phyloP scores from a whole-genome alignment of 306 rosid genomes.

The Cicer bijugum region DNA sequence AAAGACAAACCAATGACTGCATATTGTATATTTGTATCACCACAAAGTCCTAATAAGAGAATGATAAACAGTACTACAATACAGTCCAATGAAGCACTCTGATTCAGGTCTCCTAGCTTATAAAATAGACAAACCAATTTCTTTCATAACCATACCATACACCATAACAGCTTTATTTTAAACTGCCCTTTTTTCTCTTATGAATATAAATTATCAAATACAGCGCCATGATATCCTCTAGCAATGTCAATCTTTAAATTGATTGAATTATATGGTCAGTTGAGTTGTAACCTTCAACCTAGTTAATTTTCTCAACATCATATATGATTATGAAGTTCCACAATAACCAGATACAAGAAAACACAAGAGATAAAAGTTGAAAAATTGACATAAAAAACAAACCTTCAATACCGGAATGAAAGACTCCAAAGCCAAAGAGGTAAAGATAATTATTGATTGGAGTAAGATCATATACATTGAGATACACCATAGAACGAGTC shows the following conservation, averaged over 20 bases:
- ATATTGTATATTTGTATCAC: no score
- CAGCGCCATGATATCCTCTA: not conserved
- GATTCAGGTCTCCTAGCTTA: not conserved
- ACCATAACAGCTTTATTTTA: not conserved
- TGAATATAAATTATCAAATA: conserved; percentile 11
- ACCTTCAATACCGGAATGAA: conserved; percentile 98
- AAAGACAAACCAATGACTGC: no score
- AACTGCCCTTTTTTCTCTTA: not conserved
- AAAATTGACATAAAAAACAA: not conserved
- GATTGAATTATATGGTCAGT: not conserved
- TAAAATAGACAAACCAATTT: not conserved
- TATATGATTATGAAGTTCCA: no score
- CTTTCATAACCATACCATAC: not conserved
- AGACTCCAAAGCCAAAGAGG: conserved; percentile 79
- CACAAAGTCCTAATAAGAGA: no score
- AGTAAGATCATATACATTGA: conserved; percentile 93
- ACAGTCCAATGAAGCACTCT: not conserved
- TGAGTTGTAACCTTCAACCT: conserved; percentile 22
- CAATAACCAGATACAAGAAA: conserved; percentile 18
- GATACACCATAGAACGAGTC: conserved; percentile 61
- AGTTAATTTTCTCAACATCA: not conserved
- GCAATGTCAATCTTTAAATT: not conserved
- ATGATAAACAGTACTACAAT: not conserved
- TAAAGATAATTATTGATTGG: conserved; percentile 82
- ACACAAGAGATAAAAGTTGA: not conserved